Percentiles rank a stretch among this genome's conserved stretches.
These are phyloP conservation scores for Xylaria sp. DNA, from an alignment of 2,329 filamentous ascomycete species.

Conservation along the genomic window DNA sequence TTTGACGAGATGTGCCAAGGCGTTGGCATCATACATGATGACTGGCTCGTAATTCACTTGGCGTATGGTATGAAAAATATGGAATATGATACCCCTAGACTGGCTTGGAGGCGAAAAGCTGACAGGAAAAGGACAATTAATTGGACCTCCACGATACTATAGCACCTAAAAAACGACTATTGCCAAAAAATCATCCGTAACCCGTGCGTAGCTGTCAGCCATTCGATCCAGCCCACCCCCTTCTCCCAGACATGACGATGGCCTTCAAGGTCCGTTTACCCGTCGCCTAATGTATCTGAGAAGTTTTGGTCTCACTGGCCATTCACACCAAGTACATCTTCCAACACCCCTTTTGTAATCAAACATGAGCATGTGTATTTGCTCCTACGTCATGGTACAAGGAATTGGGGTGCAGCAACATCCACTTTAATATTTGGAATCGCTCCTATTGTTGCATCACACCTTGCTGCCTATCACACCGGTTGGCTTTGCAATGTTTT, in stretches of 20 bases:
- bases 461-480: constrained; percentile 55
- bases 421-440: constrained; percentile 49
- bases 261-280: background rate
- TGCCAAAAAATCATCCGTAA: background rate
- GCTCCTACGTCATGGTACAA: constrained; percentile 60
- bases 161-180: background rate
- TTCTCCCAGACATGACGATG: background rate
- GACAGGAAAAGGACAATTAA: background rate
- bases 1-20: background rate
- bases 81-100: constrained; percentile 41
- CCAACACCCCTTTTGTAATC: background rate
- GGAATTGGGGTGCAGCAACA: constrained; percentile 68
- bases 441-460: constrained; percentile 62
- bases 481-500: constrained; percentile 62
- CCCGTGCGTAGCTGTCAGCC: background rate
- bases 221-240: no score
- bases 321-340: background rate
- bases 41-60: background rate
- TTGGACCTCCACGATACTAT: background rate
- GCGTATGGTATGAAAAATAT: constrained; percentile 20
- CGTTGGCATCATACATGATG: constrained; percentile 15
- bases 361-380: background rate
- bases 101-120: constrained; percentile 6
- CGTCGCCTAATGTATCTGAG: background rate
- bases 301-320: background rate